Percentiles rank a stretch among this genome's conserved stretches.
phyloP scores from a whole-genome alignment of 176 grass and related monocot genomes.

The Oryza meridionalis region DNA sequence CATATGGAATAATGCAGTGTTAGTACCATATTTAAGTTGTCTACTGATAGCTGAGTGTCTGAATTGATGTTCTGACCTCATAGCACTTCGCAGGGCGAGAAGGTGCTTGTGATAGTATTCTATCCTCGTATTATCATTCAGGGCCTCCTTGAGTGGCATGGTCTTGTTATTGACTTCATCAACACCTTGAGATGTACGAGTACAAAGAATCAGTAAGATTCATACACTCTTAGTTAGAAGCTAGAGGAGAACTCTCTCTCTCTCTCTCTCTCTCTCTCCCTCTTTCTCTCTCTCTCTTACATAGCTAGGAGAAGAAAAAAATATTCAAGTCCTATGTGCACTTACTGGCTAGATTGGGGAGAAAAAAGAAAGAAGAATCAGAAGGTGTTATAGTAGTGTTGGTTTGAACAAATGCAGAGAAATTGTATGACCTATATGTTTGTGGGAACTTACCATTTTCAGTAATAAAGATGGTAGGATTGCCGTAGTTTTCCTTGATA shows the following conservation, averaged over 20 bases:
- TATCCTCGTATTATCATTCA: constrained; percentile 59
- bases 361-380: too few relatives aligned
- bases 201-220: background rate
- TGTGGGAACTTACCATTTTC: constrained; percentile 45
- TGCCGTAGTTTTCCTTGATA: constrained; percentile 27
- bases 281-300: background rate
- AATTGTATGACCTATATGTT: background rate
- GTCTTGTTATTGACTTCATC: constrained; percentile 46
- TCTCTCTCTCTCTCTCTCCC: background rate
- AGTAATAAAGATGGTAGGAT: too few relatives aligned
- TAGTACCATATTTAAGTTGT: background rate
- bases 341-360: too few relatives aligned
- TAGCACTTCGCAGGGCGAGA: constrained; percentile 36
- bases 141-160: constrained; percentile 42
- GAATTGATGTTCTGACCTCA: constrained; percentile 48
- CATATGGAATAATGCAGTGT: background rate
- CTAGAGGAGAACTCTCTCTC: background rate
- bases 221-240: background rate
- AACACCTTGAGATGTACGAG: constrained; percentile 19
- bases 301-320: background rate
- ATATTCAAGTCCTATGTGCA: too few relatives aligned
- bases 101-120: constrained; percentile 66
- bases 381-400: too few relatives aligned
- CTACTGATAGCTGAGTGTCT: background rate
- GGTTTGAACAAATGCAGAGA: background rate